Conservation (phyloP, 2,329 filamentous ascomycete species). For the Aureobasidium musti region DNA sequence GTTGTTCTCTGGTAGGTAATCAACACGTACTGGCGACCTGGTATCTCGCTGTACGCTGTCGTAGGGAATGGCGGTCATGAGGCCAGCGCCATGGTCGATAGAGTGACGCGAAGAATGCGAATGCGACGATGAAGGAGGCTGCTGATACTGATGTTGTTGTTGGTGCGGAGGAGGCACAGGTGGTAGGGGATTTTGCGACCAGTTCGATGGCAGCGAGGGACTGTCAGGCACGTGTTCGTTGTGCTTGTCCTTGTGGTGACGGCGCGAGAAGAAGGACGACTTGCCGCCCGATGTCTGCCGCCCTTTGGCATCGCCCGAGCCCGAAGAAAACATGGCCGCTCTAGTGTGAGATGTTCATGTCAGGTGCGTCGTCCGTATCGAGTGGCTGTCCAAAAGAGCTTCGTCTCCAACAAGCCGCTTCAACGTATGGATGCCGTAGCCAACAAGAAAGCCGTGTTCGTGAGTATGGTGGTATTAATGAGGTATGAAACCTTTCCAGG, state of each 20-base stretch:
- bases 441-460: neutral
- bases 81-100: constrained; percentile 65
- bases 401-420: constrained; percentile 4
- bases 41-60: constrained; percentile 67
- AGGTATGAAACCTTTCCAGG: constrained; percentile 6
- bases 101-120: constrained; percentile 67
- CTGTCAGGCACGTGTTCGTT: constrained; percentile 58
- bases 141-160: constrained; percentile 63
- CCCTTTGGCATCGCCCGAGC: constrained; percentile 69
- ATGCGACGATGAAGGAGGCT: constrained; percentile 48
- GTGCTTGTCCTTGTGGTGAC: constrained; percentile 65
- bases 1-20: constrained; percentile 70
- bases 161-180: constrained; percentile 59
- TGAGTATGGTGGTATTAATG: constrained; percentile 7
- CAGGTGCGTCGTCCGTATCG: constrained; percentile 12
- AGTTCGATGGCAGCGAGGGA: constrained; percentile 57
- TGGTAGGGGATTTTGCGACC: constrained; percentile 59
- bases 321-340: constrained; percentile 42
- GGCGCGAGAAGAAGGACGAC: constrained; percentile 86
- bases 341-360: constrained; percentile 23
- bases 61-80: constrained; percentile 87
- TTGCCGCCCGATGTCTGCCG: constrained; percentile 79
- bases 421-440: neutral
- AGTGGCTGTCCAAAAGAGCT: constrained; percentile 16
- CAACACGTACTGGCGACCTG: constrained; percentile 69